Base-by-base conservation (phyloP, 257 asterid species). In the Fraxinus excelsior region DNA sequence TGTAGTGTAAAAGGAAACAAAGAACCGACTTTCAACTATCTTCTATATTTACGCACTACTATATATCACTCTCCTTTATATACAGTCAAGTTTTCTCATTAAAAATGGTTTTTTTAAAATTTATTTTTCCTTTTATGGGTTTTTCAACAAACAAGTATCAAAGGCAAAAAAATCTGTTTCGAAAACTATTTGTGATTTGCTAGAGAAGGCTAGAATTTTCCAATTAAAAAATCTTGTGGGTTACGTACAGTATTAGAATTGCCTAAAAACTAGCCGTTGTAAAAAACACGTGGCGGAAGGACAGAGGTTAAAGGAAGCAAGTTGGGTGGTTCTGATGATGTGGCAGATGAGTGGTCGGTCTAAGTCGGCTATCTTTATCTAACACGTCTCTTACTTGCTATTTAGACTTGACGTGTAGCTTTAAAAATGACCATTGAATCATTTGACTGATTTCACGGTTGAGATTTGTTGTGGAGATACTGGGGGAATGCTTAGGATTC, bases 221-320 rank as follows among this genome's bases (percentile, higher is more conserved):
- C 73, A 58, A 26, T n/a, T 60, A 31, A 79, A 75, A 58, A 64
- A 74, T 28, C 75, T 56, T 11, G 28, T 74, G 76, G 42, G 29
- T n/a, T n/a, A n/a, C n/a, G n/a, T 19, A 16, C 25, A n/a, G 26
- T 7, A 76, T 53, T 53, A 74, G 78, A 70, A 31, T 25, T 13
- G 38, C 72, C 35, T 67, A 16, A 78, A 79, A 83, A 88, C 82
- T 90, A 90, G 93, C 93, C 92, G 96, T 90, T 90, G 73, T 9
- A 8, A 5, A 0, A 0, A 72, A 73, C 88, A 87, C 86, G 92
- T 82, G 92, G n/a, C 78, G 53, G 51, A 0, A 1, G 0, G 0
- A 0, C 67, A 83, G 73, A 8, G 92, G 89, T 26, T 1, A 69
- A 74, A 44, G 19, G 89, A 70, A 11, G 70, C 44, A 86, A 78